phyloP scores from a whole-genome alignment of 2,329 filamentous ascomycete genomes.

The Tolypocladium album region DNA sequence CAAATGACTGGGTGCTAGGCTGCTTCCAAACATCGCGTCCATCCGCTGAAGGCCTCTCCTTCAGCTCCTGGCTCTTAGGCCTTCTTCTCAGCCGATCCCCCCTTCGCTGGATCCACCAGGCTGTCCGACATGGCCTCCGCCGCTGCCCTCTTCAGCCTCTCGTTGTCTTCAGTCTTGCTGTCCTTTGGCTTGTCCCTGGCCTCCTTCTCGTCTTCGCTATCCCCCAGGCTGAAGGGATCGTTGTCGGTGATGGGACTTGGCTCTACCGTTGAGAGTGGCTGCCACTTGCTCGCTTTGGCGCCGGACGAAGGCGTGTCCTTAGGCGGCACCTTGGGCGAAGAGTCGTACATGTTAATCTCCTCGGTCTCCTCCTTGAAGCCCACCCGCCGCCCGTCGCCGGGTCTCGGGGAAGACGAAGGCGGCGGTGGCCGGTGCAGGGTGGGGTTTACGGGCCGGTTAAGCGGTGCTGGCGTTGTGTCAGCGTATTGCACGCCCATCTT shows the following conservation, averaged over 20 bases:
- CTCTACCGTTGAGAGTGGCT: conserved; percentile 74
- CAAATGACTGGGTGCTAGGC: background rate
- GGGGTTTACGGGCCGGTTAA: conserved; percentile 58
- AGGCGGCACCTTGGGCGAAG: conserved; percentile 43
- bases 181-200: conserved; percentile 39
- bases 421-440: conserved; percentile 66
- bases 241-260: conserved; percentile 80
- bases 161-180: conserved; percentile 44
- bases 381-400: conserved; percentile 38
- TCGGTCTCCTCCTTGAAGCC: conserved; percentile 56
- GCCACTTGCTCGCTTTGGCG: conserved; percentile 85
- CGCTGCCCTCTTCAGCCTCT: conserved; percentile 55
- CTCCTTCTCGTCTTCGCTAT: conserved; percentile 85
- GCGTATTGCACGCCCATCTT: background rate
- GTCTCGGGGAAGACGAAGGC: conserved; percentile 38
- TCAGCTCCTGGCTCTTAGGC: conserved; percentile 9
- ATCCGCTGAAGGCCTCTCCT: background rate
- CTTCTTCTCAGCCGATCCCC: conserved; percentile 22
- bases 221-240: conserved; percentile 91
- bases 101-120: conserved; percentile 30
- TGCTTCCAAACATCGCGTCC: background rate
- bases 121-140: conserved; percentile 49
- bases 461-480: conserved; percentile 16
- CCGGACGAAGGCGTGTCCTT: conserved; percentile 39
- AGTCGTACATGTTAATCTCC: conserved; percentile 68